Conservation (phyloP, 371 early-diverging fungal species). For the Mortierella sp. region DNA sequence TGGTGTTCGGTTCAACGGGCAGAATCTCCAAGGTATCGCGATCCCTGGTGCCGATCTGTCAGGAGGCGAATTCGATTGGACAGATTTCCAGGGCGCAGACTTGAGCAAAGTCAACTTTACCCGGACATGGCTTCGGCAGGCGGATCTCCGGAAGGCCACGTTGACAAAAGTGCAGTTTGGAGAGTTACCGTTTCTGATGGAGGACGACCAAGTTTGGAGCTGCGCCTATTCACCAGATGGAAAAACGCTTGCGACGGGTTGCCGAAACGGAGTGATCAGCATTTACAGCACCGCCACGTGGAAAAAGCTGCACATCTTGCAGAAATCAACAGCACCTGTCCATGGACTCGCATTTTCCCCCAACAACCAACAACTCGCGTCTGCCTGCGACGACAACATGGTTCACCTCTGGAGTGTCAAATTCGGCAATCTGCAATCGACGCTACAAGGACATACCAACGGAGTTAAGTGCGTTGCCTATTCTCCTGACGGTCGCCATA, state of each 20-base stretch:
- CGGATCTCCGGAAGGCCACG: not conserved
- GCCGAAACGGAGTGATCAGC: not conserved
- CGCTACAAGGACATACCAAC: not conserved
- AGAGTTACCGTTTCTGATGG: not conserved
- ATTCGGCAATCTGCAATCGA: not conserved
- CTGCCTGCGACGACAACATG: not conserved
- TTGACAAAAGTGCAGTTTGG: constrained; percentile 5
- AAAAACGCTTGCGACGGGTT: not conserved
- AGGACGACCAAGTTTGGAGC: not conserved
- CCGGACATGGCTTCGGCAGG: constrained; percentile 1
- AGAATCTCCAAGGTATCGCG: not conserved
- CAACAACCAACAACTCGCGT: not conserved
- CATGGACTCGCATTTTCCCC: constrained; percentile 4
- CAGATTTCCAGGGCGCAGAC: constrained; percentile 3
- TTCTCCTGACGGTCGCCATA: not conserved
- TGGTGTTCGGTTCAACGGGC: not conserved
- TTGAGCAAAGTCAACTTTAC: not conserved
- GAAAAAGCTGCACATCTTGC: not conserved
- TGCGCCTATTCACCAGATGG: not conserved
- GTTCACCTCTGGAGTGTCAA: not conserved
- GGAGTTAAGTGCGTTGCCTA: not conserved
- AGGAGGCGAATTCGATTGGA: not conserved
- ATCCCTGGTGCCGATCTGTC: constrained; percentile 7
- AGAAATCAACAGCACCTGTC: not conserved
- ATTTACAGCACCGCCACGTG: not conserved